Evolutionary conservation across 805 yeast genomes (phyloP), one percentile per base, ranked within the genome.

Genomic region (Kodamaea nitidulidarum): DNA sequence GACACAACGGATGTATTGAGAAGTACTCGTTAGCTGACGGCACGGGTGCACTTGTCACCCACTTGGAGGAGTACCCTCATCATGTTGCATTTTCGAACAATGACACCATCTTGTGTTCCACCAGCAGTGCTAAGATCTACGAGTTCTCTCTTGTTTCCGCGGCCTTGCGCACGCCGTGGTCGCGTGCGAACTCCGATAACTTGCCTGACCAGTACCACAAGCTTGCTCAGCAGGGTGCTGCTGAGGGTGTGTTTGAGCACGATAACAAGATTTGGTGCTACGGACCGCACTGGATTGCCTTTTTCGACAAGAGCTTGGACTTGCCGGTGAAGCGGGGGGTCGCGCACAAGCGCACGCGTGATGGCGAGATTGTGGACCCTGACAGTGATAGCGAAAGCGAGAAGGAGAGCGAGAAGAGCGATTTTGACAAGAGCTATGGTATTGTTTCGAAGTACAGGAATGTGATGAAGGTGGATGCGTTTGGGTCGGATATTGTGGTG

Each of bases 211-310:
- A 78, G 44, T 80, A 84, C 45, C 54, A 71, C 12, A 44, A 41
- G 32, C 18, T 26, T n/a, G 57, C 67, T 2, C 65, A 75, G 38
- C 75, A 73, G 12, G 91, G 84, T 41, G 80, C 82, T 50, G 81
- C 95, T 40, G 71, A 76, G 43, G 96, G 95, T 11, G 59, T 85
- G 9, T 86, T 84, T 54, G 54, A 58, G 11, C 79, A 78, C 38
- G 58, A 57, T 7, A 52, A 63, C 24, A 70, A 76, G 40, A 64
- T 84, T 11, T 91, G 96, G 96, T 61, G 88, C n/a, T 88, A 86
- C 76, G 95, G 96, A 1, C 71, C 84, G 15, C 76, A 76, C 37
- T 91, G 96, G 95, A 48, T 90, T 11, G 75, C 83, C 3, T 84
- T 75, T 56, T 73, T 91, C 36, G 91, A 91, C 58, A 61, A 85